These are phyloP conservation scores for Candida broadrunensis DNA, from an alignment of 805 yeast genomes.

Conservation along the genomic window DNA sequence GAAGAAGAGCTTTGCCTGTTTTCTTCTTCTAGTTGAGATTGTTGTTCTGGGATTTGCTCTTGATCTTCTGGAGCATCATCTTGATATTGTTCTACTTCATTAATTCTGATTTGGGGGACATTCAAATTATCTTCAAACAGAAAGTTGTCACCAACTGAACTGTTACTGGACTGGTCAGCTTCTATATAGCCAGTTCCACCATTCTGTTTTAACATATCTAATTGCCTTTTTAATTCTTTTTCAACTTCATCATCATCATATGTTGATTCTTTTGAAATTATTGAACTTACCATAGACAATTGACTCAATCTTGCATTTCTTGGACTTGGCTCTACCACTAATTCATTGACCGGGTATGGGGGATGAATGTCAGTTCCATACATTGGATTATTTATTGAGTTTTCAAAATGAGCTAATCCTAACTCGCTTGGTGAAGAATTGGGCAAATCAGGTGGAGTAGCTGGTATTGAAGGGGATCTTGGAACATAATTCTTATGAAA, in stretches of 20 bases:
- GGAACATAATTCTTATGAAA: constrained; percentile 18
- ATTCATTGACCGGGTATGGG: not conserved
- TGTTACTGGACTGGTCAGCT: constrained; percentile 3
- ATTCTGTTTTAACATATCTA: constrained; percentile 29
- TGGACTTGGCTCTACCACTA: not conserved
- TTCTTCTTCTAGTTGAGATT: not conserved
- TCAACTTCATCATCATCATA: constrained; percentile 30
- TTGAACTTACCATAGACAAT: constrained; percentile 40
- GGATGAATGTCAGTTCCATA: not conserved
- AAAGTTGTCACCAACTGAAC: not conserved
- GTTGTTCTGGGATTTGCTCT: not conserved
- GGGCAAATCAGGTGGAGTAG: constrained; percentile 10
- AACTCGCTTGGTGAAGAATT: constrained; percentile 11
- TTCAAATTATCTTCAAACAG: not conserved
- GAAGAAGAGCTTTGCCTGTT: not conserved
- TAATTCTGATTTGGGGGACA: not conserved
- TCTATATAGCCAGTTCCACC: constrained; percentile 1
- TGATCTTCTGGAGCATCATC: not conserved
- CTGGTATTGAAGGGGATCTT: constrained; percentile 5
- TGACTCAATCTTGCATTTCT: constrained; percentile 24
- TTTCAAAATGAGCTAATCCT: constrained; percentile 11
- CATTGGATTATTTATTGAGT: constrained; percentile 1
- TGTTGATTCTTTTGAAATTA: constrained; percentile 33
- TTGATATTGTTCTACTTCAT: not conserved
- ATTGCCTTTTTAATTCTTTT: constrained; percentile 35